These are phyloP conservation scores for Pseudozyma thailandica DNA, from an alignment of 1,284 basidiomycete genomes.

Conservation along the genomic window DNA sequence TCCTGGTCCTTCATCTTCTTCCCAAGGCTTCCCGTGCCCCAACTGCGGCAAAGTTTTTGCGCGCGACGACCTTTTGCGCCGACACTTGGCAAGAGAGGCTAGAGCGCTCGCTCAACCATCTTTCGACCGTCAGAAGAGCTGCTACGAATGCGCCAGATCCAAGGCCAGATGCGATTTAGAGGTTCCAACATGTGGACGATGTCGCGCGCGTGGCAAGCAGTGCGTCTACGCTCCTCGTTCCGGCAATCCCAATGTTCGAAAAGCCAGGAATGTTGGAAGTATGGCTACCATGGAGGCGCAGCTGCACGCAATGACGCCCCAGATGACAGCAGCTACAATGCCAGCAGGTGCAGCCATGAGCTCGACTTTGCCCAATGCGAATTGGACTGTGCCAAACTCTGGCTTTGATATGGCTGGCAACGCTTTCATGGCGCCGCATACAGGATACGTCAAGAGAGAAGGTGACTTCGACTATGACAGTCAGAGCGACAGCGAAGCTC, in stretches of 20 bases:
- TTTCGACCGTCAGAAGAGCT: slow-evolving; percentile 60
- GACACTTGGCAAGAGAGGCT: slow-evolving; percentile 56
- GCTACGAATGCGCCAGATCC: slow-evolving; percentile 57
- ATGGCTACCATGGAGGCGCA: slow-evolving; percentile 18
- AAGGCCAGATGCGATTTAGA: slow-evolving; percentile 64
- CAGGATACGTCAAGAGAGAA: slow-evolving; percentile 36
- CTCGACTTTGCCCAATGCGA: slow-evolving; percentile 17
- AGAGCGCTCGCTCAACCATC: slow-evolving; percentile 55
- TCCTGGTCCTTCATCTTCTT: slow-evolving; percentile 43
- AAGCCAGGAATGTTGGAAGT: slow-evolving; percentile 32
- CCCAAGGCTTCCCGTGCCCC: slow-evolving; percentile 45
- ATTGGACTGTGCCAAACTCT: slow-evolving; percentile 32
- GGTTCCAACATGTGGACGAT: slow-evolving; percentile 60
- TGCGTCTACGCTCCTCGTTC: slow-evolving; percentile 60
- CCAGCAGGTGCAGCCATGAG: slow-evolving; percentile 10
- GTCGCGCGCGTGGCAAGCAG: slow-evolving; percentile 53
- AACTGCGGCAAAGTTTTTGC: slow-evolving; percentile 61
- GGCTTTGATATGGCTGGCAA: slow-evolving; percentile 21
- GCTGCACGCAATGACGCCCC: slow-evolving; percentile 27
- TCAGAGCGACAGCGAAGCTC: slow-evolving; percentile 42
- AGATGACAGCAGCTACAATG: slow-evolving; percentile 10
- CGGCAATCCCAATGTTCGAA: slow-evolving; percentile 59
- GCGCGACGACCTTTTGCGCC: slow-evolving; percentile 51
- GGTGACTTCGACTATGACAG: slow-evolving; percentile 45
- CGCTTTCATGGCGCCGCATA: slow-evolving; percentile 29